Evolutionary conservation across 805 yeast species (phyloP).

Genomic region (Candida germanica): DNA sequence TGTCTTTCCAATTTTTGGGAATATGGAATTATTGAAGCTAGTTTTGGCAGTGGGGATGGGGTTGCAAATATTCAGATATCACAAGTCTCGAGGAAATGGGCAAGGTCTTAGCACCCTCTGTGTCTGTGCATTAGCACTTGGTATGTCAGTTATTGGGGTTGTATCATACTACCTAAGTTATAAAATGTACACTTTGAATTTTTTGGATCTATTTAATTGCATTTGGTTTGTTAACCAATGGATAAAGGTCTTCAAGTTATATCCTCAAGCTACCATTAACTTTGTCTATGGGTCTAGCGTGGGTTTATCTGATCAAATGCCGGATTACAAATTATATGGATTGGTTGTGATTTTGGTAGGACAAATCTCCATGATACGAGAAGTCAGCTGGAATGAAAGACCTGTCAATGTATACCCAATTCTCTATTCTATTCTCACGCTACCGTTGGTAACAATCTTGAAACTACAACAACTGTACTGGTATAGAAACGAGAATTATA

Average conservation of each 20-base stretch:
- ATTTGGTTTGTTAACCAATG: slow-evolving; percentile 35
- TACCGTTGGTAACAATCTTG: slow-evolving; percentile 6
- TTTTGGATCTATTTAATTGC: slow-evolving; percentile 40
- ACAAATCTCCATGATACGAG: neutral
- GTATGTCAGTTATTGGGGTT: neutral
- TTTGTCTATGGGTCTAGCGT: slow-evolving; percentile 25
- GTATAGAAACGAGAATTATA: slow-evolving; percentile 1
- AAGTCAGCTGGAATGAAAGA: slow-evolving; percentile 15
- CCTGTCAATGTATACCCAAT: slow-evolving; percentile 20
- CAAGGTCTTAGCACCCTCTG: slow-evolving; percentile 8
- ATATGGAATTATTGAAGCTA: slow-evolving; percentile 2
- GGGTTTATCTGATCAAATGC: neutral
- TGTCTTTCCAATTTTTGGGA: neutral
- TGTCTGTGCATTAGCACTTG: neutral
- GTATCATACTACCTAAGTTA: slow-evolving; percentile 9
- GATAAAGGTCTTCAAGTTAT: slow-evolving; percentile 20
- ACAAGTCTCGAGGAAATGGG: slow-evolving; percentile 7
- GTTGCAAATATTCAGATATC: slow-evolving; percentile 4
- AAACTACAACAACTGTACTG: slow-evolving; percentile 5
- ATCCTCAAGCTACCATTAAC: slow-evolving; percentile 43
- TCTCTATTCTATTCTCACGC: slow-evolving; percentile 3
- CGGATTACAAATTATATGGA: neutral
- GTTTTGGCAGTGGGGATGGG: slow-evolving; percentile 5
- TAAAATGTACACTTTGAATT: slow-evolving; percentile 7
- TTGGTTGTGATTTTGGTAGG: neutral